Evolutionary conservation across 2,329 filamentous ascomycete genomes (phyloP), one percentile per base, ranked within the genome.

Genomic region (Penicillium sp.): DNA sequence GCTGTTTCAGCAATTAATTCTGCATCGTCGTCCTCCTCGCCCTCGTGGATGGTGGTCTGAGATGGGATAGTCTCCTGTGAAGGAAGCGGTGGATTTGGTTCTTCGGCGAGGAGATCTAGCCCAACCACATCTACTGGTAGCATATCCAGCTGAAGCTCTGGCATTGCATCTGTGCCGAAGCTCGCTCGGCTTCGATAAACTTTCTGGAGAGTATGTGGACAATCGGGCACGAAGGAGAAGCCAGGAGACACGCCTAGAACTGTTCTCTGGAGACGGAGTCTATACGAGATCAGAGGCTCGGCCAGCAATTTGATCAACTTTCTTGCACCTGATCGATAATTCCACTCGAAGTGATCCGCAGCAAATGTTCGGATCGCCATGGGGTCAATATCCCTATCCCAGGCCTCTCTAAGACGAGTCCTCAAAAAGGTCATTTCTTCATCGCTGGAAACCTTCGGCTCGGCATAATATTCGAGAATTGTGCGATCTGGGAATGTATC

Each of bases 291-390:
- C 1, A 97, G 74, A 7, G 87, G 85, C 10, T 91, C 89, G 0
- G 91, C 88, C 10, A 97, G 76, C 27, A 89, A 87, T 13, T 87
- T 84, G 27, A 96, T 86, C 57, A 96, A 89, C 67, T 96, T 96
- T 66, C 88, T 83, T 14, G 92, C 91, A 0, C 92, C 93, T 47
- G 81, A 81, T 27, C 86, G 82, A 63, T 86, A 88, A 4, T 82
- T 84, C 94, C 94, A 99, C 55, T 92, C 91, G 61, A 99, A 95
- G 0, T 87, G 87, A 59, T 95, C 86, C 1, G 82, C 81, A 0
- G 87, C 83, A 68, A 96, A 97, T 13, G 81, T 79, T 34, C 93
- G 83, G 34, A 99, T 73, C 0, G 83, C 84, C 4, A 76, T 65
- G 11, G 89, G 78, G 61, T 95, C 84, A 16, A 94, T 78, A 0